Evolutionary conservation across 495 filamentous ascomycete genomes (phyloP), one percentile per base, ranked within the genome.

Genomic region (Annulohypoxylon moriforme): DNA sequence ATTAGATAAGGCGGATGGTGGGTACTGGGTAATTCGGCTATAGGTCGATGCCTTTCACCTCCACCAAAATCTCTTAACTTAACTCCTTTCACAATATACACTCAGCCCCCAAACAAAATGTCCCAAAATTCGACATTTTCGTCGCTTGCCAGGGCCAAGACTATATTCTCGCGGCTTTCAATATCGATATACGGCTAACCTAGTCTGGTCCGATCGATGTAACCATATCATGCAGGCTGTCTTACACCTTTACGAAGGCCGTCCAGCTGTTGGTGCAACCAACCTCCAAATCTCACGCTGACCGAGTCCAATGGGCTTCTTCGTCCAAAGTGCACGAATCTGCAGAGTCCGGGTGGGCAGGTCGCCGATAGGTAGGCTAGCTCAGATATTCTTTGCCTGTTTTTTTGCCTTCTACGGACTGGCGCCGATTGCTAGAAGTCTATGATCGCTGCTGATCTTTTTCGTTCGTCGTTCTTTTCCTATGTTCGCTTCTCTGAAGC

Each of bases 271-370:
- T 61, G 49, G 62, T 73, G 56, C 55, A 13, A 68, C 60, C 60
- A 49, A 50, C 16, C 70, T 59, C 70, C 70, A 65, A 73, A 73
- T 73, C 64, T 68, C 64, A 64, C 65, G 52, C 42, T 49, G 64
- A 53, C 46, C 33, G 44, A 59, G 42, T 20, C 69, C 69, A 72
- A 72, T 72, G 29, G 46, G 55, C 60, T 72, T 64, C 60, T 10
- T 16, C 53, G 36, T n/a, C 33, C 47, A 29, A 44, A 56, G 29
- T 50, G 55, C 60, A 27, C 13, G 34, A 57, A 47, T 46, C 55
- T 73, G 70, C 70, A 62, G 40, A 59, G 20, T 9, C 56, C 56
- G 60, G 46, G 64, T 73, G 60, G 65, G 60, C 49, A 73, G 65
- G 60, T 44, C 60, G 60, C 70, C 64, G 55, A 73, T 65, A 65